Conservation (phyloP, 495 filamentous ascomycete species). For the Pseudotulostoma volvatum region DNA sequence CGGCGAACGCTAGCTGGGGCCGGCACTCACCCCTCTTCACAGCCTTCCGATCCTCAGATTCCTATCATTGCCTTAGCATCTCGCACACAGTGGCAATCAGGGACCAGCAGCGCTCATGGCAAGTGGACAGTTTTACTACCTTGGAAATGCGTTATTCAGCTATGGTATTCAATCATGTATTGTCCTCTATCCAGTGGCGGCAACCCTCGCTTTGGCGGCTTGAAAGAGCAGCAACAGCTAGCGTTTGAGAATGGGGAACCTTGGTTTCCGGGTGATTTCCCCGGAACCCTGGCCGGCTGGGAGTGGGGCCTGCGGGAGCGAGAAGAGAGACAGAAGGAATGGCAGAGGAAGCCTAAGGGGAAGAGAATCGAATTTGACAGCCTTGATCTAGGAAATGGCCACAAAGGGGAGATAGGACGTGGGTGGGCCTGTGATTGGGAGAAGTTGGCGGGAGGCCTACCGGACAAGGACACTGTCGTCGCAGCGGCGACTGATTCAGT, state of each 20-base stretch:
- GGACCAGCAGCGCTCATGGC: slow-evolving; percentile 36
- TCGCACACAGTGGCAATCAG: slow-evolving; percentile 22
- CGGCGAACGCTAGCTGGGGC: slow-evolving; percentile 53
- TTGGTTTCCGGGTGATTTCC: slow-evolving; percentile 84
- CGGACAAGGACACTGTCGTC: slow-evolving; percentile 3
- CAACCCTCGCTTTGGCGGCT: slow-evolving; percentile 65
- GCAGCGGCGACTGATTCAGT: background rate
- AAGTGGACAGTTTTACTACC: slow-evolving; percentile 77
- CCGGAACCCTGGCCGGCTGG: slow-evolving; percentile 65
- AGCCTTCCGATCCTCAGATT: slow-evolving; percentile 58
- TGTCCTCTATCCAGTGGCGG: slow-evolving; percentile 68
- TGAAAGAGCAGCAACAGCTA: slow-evolving; percentile 65
- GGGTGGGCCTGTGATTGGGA: slow-evolving; percentile 88
- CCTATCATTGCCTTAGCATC: slow-evolving; percentile 59
- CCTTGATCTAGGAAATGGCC: slow-evolving; percentile 54
- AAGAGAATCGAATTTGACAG: slow-evolving; percentile 63
- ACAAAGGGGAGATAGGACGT: slow-evolving; percentile 68
- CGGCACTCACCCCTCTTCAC: slow-evolving; percentile 42
- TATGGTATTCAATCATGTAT: slow-evolving; percentile 81
- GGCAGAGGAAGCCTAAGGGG: slow-evolving; percentile 68
- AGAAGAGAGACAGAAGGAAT: slow-evolving; percentile 40
- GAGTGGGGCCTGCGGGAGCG: slow-evolving; percentile 58
- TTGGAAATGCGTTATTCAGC: slow-evolving; percentile 73
- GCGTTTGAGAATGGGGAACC: slow-evolving; percentile 61
- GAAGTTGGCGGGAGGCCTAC: slow-evolving; percentile 29